phyloP scores from a whole-genome alignment of 208 protist species.

The Wallacemonas sp. region DNA sequence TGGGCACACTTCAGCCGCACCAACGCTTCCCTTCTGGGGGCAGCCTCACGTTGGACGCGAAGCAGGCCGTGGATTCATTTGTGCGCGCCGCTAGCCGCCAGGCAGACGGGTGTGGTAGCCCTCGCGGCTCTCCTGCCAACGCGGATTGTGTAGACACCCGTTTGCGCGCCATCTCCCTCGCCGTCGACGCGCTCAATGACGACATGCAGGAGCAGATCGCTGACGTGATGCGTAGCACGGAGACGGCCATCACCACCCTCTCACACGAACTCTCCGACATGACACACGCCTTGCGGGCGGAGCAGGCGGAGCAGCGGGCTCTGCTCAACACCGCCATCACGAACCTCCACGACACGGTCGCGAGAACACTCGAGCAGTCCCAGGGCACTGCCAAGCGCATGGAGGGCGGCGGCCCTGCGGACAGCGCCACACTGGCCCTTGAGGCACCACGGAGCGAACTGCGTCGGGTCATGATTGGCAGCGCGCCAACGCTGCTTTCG shows the following conservation, averaged over 20 bases:
- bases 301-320: constrained; percentile 12
- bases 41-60: background rate
- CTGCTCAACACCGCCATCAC: background rate
- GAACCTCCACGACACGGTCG: background rate
- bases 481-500: too few species aligned
- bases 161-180: constrained; percentile 7
- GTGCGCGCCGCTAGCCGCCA: background rate
- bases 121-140: background rate
- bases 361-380: background rate
- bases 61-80: background rate
- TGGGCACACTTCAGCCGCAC: too few species aligned
- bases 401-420: background rate
- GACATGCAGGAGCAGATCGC: constrained; percentile 22
- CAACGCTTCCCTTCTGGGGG: background rate
- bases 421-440: too few species aligned
- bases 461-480: too few species aligned
- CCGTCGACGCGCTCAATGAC: constrained; percentile 20
- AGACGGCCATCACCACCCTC: background rate
- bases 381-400: background rate
- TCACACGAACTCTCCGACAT: constrained; percentile 1
- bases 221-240: constrained; percentile 3
- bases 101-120: background rate
- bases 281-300: constrained; percentile 1
- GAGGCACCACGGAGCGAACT: too few species aligned
- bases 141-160: constrained; percentile 5